Evolutionary conservation across 352 stramenopile species (phyloP).

Genomic region (Thalassiosira livingstoniorum): DNA sequence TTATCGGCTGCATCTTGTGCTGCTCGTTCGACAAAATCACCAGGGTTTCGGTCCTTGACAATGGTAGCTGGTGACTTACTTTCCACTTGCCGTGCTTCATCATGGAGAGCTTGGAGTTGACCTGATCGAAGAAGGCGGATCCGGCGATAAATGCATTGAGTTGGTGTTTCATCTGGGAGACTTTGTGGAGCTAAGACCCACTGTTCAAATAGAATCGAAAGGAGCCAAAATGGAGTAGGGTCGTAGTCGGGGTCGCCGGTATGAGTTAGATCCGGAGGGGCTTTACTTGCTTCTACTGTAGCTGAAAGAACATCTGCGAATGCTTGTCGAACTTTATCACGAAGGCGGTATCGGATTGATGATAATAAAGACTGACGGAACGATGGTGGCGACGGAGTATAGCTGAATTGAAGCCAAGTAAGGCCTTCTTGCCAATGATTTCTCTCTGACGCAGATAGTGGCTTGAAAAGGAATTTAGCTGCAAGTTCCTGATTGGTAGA

Average conservation of each 20-base stretch:
- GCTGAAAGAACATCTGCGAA: not conserved
- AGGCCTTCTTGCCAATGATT: not conserved
- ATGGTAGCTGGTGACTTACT: not conserved
- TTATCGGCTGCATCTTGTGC: conserved; percentile 14
- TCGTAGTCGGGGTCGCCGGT: not conserved
- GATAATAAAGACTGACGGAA: not conserved
- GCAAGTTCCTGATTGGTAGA: not conserved
- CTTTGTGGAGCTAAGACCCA: not conserved
- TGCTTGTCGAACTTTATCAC: not conserved
- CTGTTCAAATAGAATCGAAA: not conserved
- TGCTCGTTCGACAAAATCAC: not conserved
- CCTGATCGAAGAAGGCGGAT: not conserved
- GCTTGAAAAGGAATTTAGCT: not conserved
- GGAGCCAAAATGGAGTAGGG: not conserved
- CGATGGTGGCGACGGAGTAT: not conserved
- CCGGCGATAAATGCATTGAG: not conserved
- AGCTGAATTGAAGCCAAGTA: not conserved
- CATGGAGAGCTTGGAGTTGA: not conserved
- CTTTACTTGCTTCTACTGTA: not conserved
- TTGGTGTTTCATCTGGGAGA: not conserved
- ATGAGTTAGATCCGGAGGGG: not conserved
- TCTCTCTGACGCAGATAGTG: not conserved
- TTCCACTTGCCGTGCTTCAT: not conserved
- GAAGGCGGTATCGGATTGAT: not conserved
- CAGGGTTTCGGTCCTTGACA: not conserved